Conservation (phyloP, 1,284 basidiomycete genomes). For the Ceraceosorus guamensis region DNA sequence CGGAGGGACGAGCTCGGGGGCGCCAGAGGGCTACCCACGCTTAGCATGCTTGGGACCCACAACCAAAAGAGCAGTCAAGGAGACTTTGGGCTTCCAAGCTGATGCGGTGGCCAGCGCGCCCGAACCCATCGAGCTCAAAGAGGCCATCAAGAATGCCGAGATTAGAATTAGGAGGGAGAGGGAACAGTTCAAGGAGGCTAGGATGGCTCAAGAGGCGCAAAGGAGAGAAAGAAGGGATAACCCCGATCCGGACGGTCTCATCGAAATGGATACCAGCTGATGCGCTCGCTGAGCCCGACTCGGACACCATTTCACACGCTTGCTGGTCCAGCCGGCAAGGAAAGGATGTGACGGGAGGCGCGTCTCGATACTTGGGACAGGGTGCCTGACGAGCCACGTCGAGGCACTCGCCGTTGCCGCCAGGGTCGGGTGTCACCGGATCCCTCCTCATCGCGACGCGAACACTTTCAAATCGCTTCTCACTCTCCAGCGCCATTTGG, state of each 20-base stretch:
- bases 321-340: no score
- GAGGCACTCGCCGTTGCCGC: no score
- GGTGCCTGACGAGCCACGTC: no score
- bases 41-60: slow-evolving; percentile 40
- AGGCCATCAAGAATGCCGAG: slow-evolving; percentile 35
- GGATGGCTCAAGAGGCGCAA: neutral
- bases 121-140: slow-evolving; percentile 33
- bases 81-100: slow-evolving; percentile 27
- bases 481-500: no score
- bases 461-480: no score
- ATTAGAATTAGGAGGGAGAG: slow-evolving; percentile 15
- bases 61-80: slow-evolving; percentile 31
- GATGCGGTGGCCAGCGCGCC: slow-evolving; percentile 39
- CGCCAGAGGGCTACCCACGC: slow-evolving; percentile 16
- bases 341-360: no score
- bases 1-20: slow-evolving; percentile 6
- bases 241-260: neutral
- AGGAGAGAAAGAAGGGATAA: neutral
- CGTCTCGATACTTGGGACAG: no score
- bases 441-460: no score
- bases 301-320: no score
- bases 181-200: neutral
- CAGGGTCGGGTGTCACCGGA: no score
- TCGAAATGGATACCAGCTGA: neutral
- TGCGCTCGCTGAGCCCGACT: no score